These are phyloP conservation scores for Cyclaneusma minus DNA, from an alignment of 2,329 filamentous ascomycete species.

Conservation along the genomic window DNA sequence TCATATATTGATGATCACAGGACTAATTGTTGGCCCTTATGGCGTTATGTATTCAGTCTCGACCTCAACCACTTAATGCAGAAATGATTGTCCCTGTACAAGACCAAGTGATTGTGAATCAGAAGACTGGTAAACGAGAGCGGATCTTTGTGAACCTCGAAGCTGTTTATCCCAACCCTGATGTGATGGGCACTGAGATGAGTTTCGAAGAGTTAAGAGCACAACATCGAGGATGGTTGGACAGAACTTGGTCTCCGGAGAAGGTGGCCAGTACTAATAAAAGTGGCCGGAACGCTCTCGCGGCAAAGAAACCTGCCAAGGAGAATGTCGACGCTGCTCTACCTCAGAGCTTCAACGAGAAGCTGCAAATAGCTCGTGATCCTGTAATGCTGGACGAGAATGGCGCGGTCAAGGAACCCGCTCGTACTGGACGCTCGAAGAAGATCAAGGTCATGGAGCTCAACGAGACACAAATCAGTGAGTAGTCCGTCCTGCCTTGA, in stretches of 20 bases:
- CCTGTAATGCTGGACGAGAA: slow-evolving; percentile 41
- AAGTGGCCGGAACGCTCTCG: slow-evolving; percentile 1
- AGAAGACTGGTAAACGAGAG: slow-evolving; percentile 69
- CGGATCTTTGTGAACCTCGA: slow-evolving; percentile 78
- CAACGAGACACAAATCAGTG: slow-evolving; percentile 86
- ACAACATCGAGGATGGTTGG: slow-evolving; percentile 53
- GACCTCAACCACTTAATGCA: slow-evolving; percentile 40
- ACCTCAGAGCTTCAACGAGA: slow-evolving; percentile 15
- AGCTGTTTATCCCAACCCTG: slow-evolving; percentile 65
- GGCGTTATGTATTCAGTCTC: slow-evolving; percentile 43
- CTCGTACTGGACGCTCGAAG: slow-evolving; percentile 34
- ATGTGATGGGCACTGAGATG: slow-evolving; percentile 56
- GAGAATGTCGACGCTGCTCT: slow-evolving; percentile 8
- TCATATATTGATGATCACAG: slow-evolving; percentile 79
- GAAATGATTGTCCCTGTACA: slow-evolving; percentile 51
- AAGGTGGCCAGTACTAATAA: slow-evolving; percentile 1
- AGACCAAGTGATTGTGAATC: slow-evolving; percentile 70
- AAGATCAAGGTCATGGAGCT: slow-evolving; percentile 73
- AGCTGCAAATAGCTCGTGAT: slow-evolving; percentile 17
- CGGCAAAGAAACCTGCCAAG: slow-evolving; percentile 1
- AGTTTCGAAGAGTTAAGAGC: slow-evolving; percentile 91
- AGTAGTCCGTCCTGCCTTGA: slow-evolving; percentile 20
- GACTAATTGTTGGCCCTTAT: slow-evolving; percentile 67
- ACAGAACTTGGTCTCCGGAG: slow-evolving; percentile 35
- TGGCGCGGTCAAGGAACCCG: slow-evolving; percentile 30